These are phyloP conservation scores for Euphrasia confusa DNA, from an alignment of 257 asterid species.

Conservation along the genomic window DNA sequence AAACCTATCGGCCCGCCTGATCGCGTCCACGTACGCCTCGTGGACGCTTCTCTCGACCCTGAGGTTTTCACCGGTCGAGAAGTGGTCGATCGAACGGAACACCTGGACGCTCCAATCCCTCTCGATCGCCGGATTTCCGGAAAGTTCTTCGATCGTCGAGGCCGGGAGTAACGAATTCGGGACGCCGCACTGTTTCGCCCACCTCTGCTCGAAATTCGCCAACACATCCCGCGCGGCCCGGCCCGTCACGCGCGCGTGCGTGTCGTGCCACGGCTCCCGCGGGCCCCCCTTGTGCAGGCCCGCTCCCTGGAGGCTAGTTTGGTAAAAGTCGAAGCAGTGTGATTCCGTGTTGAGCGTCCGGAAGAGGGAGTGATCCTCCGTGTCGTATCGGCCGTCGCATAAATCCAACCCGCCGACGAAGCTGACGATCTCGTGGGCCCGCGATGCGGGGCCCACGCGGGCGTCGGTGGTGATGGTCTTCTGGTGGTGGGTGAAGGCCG, in stretches of 20 bases:
- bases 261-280: slow-evolving; percentile 92
- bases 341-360: slow-evolving; percentile 67
- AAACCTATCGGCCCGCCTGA: slow-evolving; percentile 68
- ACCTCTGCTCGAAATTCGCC: slow-evolving; percentile 75
- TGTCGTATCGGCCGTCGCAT: slow-evolving; percentile 90
- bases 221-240: slow-evolving; percentile 70
- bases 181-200: slow-evolving; percentile 79
- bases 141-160: slow-evolving; percentile 49
- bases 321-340: slow-evolving; percentile 76
- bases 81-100: slow-evolving; percentile 74
- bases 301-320: slow-evolving; percentile 74
- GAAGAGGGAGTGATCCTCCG: slow-evolving; percentile 74
- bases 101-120: slow-evolving; percentile 81
- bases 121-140: slow-evolving; percentile 26
- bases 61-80: slow-evolving; percentile 42
- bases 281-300: slow-evolving; percentile 90
- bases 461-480: slow-evolving; percentile 60
- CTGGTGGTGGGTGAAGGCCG: slow-evolving; percentile 83
- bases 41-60: slow-evolving; percentile 62
- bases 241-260: slow-evolving; percentile 70
- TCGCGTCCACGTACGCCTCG: slow-evolving; percentile 81
- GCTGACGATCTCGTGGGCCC: slow-evolving; percentile 62
- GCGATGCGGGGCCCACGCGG: slow-evolving; percentile 36
- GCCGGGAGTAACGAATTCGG: slow-evolving; percentile 42
- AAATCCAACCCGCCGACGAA: slow-evolving; percentile 84